phyloP scores from a whole-genome alignment of 208 protist species.

The Trypanosoma melophagium region DNA sequence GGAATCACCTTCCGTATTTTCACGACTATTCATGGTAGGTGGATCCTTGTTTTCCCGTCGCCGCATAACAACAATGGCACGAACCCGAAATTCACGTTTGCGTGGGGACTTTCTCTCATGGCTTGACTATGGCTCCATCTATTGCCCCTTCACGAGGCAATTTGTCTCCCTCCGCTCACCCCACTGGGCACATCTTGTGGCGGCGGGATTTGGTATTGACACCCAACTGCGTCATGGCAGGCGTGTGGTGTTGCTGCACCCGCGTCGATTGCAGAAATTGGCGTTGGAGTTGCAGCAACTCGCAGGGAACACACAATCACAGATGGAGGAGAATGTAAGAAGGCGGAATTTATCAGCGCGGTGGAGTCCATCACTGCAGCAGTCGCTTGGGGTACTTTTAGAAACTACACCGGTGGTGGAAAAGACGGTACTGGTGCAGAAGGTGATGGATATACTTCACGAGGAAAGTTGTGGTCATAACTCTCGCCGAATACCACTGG shows the following conservation, averaged over 20 bases:
- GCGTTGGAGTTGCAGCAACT: conserved; percentile 29
- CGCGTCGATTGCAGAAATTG: conserved; percentile 25
- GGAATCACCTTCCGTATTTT: neutral
- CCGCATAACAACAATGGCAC: neutral
- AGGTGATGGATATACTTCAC: conserved; percentile 15
- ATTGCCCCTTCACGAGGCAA: conserved; percentile 63
- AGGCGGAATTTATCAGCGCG: neutral
- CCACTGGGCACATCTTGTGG: conserved; percentile 47
- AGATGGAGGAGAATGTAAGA: neutral
- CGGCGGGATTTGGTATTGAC: conserved; percentile 47
- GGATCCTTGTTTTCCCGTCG: conserved; percentile 44
- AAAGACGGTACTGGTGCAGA: neutral
- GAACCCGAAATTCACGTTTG: conserved; percentile 4
- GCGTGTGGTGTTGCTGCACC: conserved; percentile 28
- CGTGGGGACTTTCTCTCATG: conserved; percentile 3
- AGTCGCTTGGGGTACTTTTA: conserved; percentile 41
- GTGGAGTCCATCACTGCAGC: conserved; percentile 39
- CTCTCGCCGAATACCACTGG: conserved; percentile 19
- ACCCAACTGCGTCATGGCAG: conserved; percentile 25
- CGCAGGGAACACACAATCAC: neutral
- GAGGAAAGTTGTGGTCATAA: conserved; percentile 5
- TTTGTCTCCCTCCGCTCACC: conserved; percentile 46
- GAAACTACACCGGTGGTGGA: conserved; percentile 27
- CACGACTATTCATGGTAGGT: conserved; percentile 40
- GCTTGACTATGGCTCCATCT: conserved; percentile 32